Conservation (phyloP, 2,329 filamentous ascomycete species). For the Pseudocercospora macadamiae region DNA sequence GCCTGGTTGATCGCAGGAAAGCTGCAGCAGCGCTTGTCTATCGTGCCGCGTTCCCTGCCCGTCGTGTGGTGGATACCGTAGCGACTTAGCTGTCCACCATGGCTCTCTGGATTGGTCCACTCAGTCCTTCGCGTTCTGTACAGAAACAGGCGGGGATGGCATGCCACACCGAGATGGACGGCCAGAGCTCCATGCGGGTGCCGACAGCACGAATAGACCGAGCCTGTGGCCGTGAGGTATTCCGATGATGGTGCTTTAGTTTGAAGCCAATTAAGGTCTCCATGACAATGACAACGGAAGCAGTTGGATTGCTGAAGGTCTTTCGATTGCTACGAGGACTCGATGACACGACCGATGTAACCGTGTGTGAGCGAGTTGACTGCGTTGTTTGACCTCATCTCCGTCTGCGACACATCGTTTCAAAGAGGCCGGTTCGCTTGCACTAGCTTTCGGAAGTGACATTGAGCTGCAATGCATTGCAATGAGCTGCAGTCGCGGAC, state of each 20-base stretch:
- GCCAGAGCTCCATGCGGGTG: not conserved
- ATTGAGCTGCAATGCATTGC: not conserved
- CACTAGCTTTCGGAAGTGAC: not conserved
- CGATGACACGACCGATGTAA: not conserved
- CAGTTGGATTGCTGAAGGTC: not conserved
- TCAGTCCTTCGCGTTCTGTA: not conserved
- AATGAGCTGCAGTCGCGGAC: not conserved
- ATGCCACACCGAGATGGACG: not conserved
- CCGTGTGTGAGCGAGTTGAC: not conserved
- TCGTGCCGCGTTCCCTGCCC: too few relatives aligned
- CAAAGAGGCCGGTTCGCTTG: not conserved
- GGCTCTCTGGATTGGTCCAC: not conserved
- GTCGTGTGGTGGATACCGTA: not conserved
- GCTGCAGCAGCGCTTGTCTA: too few relatives aligned
- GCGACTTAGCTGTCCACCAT: not conserved
- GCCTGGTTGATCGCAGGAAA: not conserved
- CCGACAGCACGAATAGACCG: not conserved
- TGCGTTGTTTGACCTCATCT: constrained; percentile 14
- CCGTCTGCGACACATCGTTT: constrained; percentile 13
- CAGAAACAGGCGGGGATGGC: not conserved
- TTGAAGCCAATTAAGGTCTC: not conserved
- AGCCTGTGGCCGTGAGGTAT: not conserved
- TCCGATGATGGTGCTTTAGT: not conserved
- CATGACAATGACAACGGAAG: not conserved
- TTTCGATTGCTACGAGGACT: constrained; percentile 11